Base-by-base conservation (phyloP, 2,329 filamentous ascomycete genomes). In the Alternaria arborescens region DNA sequence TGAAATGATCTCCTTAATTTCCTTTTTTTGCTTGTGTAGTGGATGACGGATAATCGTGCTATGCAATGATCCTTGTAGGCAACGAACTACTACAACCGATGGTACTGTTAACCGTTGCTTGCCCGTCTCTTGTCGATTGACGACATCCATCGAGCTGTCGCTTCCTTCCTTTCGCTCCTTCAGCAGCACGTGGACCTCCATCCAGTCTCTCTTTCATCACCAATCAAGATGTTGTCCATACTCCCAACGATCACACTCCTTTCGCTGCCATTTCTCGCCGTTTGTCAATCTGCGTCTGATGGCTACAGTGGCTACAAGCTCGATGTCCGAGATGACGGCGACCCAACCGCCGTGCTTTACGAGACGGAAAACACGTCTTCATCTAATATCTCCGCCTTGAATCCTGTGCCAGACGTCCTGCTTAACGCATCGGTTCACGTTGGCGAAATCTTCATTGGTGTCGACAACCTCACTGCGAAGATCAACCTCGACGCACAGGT, bases 401-500 rank as follows among this genome's bases (percentile, higher is more conserved):
- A 79, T 22, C 76, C 81, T 1, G 79, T 82, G 46, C 87, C 87
- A 3, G 87, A 89, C 66, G 86, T 88, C 18, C 86, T 84, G 64
- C 82, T 89, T 54, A 88, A 88, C 66, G 87, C 87, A 8, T 83
- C 81, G 1, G 83, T 88, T 0, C 81, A 80, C 53, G 85, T 89
- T 8, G 84, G 85, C 62, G 82, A 86, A 70, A 88, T 89, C 76
- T 80, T 82, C 72, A 82, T 89, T 57, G 80, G 84, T 50, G 87
- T 88, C 12, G 79, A 85, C 60, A 88, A 88, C 68, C 80, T 88
- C 56, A 86, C 85, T 1, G 86, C 86, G 11, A 87, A 87, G 70
- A 82, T 87, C 74, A 88, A 87, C 70, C 80, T 88, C 32, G 85
- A 87, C 61, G 85, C 85, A 5, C 83, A 87, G 71, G 86, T 88